Percentiles rank a stretch among this genome's conserved stretches.
phyloP scores from a whole-genome alignment of 75 land plant genomes.

The Pinus albicaulis region DNA sequence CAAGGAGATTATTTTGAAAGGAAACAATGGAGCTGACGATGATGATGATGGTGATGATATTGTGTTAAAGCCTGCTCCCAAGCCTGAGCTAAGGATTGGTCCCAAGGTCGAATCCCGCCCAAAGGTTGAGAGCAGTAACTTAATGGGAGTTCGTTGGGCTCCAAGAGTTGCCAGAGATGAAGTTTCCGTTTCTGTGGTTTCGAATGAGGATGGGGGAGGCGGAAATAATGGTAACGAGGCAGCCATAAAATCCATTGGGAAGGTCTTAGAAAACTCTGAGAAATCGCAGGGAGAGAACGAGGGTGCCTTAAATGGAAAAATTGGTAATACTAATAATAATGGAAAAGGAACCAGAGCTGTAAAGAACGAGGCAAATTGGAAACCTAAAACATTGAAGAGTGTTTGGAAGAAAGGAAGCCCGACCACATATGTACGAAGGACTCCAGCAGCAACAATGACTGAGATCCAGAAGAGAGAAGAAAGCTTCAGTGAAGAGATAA shows the following conservation, averaged over 20 bases:
- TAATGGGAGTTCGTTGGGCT: neutral
- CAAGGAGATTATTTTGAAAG: neutral
- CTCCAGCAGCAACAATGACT: constrained; percentile 7
- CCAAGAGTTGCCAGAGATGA: neutral
- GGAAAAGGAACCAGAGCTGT: constrained; percentile 6
- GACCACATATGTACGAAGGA: constrained; percentile 29
- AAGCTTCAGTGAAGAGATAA: too few relatives aligned
- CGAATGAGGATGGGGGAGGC: constrained; percentile 10
- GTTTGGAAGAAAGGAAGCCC: constrained; percentile 70
- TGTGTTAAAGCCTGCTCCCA: constrained; percentile 61
- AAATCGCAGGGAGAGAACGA: constrained; percentile 40
- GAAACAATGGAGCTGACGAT: neutral
- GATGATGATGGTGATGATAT: constrained; percentile 21
- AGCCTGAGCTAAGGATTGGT: constrained; percentile 29
- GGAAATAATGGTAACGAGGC: constrained; percentile 24
- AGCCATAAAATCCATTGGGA: constrained; percentile 46
- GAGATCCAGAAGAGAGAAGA: constrained; percentile 9
- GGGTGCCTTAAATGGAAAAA: constrained; percentile 6
- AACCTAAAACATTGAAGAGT: constrained; percentile 48
- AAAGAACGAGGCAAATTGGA: constrained; percentile 9
- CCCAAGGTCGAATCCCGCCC: neutral
- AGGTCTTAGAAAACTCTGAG: constrained; percentile 80
- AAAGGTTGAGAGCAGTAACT: constrained; percentile 6
- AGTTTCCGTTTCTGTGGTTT: neutral
- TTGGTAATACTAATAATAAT: constrained; percentile 7